A percentile compares a stretch with the other conserved stretches of the same genome.
Conservation (phyloP, 352 stramenopile species). For the Pythium dissimile region DNA sequence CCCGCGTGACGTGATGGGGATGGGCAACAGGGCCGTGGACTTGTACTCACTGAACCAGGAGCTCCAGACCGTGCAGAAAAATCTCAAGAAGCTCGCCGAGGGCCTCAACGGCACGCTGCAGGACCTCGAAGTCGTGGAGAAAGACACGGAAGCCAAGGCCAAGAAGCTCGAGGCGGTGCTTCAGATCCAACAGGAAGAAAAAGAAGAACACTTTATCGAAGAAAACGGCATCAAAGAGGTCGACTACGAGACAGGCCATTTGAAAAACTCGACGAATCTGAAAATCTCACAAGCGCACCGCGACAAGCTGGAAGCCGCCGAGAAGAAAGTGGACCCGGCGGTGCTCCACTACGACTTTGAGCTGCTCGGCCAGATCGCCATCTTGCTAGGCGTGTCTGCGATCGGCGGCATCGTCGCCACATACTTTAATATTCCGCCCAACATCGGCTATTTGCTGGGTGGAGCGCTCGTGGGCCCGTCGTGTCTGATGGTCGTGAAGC, state of each 20-base stretch:
- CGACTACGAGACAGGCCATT: slow-evolving; percentile 79
- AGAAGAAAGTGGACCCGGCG: slow-evolving; percentile 80
- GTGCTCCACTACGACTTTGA: slow-evolving; percentile 88
- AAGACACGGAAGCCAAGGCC: slow-evolving; percentile 74
- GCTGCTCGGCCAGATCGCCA: slow-evolving; percentile 78
- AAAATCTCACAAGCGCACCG: slow-evolving; percentile 55
- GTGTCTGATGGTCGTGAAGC: slow-evolving; percentile 76
- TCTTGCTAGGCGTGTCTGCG: slow-evolving; percentile 75
- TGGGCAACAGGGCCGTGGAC: slow-evolving; percentile 2
- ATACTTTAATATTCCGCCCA: slow-evolving; percentile 86
- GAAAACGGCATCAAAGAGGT: slow-evolving; percentile 77
- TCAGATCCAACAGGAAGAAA: slow-evolving; percentile 70
- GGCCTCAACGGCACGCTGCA: slow-evolving; percentile 72
- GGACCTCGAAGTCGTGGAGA: slow-evolving; percentile 80
- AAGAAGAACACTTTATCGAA: slow-evolving; percentile 76
- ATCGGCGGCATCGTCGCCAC: slow-evolving; percentile 88
- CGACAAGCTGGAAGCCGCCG: slow-evolving; percentile 71
- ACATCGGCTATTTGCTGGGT: slow-evolving; percentile 89
- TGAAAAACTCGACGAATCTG: slow-evolving; percentile 73
- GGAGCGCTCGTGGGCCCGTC: slow-evolving; percentile 89
- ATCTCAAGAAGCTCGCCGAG: slow-evolving; percentile 63
- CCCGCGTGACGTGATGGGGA: slow-evolving; percentile 20
- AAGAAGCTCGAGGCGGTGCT: slow-evolving; percentile 77
- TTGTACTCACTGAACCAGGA: slow-evolving; percentile 32
- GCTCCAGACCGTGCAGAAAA: slow-evolving; percentile 45